phyloP scores from a whole-genome alignment of 306 rosid genomes.

The Medicago truncatula region MtrunA17r5.0-ANR NC_053044.1:36410501-36411000 shows the following conservation, averaged over 20 bases:
- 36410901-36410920: neutral
- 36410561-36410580: neutral
- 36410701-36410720: neutral
- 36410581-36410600: constrained; percentile 4
- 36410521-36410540: constrained; percentile 5
- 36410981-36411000: neutral
- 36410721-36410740: constrained; percentile 1
- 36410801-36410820: neutral
- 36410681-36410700: neutral
- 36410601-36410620: constrained; percentile 5
- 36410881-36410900: constrained; percentile 27
- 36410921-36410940: constrained; percentile 3
- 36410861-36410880: neutral
- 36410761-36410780: constrained; percentile 11
- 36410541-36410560: constrained; percentile 2
- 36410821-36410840: neutral
- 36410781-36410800: neutral
- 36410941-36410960: neutral
- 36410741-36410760: constrained; percentile 18
- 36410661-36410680: constrained; percentile 2
- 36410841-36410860: neutral
- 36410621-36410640: neutral
- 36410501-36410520: neutral
- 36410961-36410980: constrained; percentile 6
- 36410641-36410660: constrained; percentile 4